Evolutionary conservation across 1,284 basidiomycete genomes (phyloP).

Genomic region (Moesziomyces sp.): DNA sequence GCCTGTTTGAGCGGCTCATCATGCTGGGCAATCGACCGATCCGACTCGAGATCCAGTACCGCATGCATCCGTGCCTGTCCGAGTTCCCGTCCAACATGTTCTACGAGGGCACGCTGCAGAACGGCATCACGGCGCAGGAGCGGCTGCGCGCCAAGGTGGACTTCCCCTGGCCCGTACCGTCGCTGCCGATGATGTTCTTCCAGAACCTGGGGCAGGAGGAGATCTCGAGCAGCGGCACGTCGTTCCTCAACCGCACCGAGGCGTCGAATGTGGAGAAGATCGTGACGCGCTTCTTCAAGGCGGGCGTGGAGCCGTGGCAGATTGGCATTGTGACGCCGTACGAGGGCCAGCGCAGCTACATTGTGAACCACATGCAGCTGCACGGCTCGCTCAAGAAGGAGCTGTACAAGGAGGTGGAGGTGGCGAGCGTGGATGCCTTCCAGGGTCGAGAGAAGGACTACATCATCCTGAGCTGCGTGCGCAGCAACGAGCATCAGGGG

Average conservation of each 20-base stretch:
- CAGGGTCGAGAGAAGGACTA: slow-evolving; percentile 99
- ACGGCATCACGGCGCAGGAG: slow-evolving; percentile 98
- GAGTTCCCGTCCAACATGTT: slow-evolving; percentile 99
- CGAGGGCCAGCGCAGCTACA: slow-evolving; percentile 98
- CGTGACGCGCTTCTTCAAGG: slow-evolving; percentile 99
- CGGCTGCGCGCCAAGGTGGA: slow-evolving; percentile 95
- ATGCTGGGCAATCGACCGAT: slow-evolving; percentile 95
- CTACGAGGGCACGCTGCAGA: slow-evolving; percentile 98
- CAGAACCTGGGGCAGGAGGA: slow-evolving; percentile 99
- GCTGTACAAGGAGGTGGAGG: slow-evolving; percentile 98
- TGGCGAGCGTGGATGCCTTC: slow-evolving; percentile 98
- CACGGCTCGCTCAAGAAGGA: slow-evolving; percentile 98
- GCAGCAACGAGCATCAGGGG: slow-evolving; percentile 98
- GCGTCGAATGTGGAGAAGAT: slow-evolving; percentile 99
- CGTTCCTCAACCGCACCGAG: slow-evolving; percentile 98
- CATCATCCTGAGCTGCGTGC: slow-evolving; percentile 97
- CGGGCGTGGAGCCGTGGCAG: slow-evolving; percentile 91
- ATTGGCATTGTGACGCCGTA: slow-evolving; percentile 99
- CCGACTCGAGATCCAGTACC: slow-evolving; percentile 98
- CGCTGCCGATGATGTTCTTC: slow-evolving; percentile 99
- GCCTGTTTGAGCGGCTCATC: slow-evolving; percentile 96
- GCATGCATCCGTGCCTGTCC: slow-evolving; percentile 99
- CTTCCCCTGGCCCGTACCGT: slow-evolving; percentile 98
- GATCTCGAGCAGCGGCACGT: slow-evolving; percentile 97
- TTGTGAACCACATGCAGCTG: slow-evolving; percentile 99